Conservation (phyloP, 805 yeast genomes). For the Henningerozyma blattae region DNA sequence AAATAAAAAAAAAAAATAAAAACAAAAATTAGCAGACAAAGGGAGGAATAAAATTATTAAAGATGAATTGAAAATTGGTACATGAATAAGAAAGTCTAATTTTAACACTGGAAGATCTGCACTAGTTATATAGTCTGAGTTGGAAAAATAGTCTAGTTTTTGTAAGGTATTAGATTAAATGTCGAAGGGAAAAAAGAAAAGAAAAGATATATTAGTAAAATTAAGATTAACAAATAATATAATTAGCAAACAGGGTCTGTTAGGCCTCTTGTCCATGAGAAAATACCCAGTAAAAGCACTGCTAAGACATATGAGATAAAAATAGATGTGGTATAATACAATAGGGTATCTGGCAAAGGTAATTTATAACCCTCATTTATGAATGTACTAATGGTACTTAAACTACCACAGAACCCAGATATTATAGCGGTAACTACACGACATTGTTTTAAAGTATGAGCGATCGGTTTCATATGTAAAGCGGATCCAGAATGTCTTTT, state of each 20-base stretch:
- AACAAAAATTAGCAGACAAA: too few species aligned
- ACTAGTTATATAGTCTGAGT: too few species aligned
- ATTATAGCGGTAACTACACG: conserved; percentile 42
- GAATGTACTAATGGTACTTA: conserved; percentile 71
- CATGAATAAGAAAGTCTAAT: too few species aligned
- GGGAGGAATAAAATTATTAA: too few species aligned
- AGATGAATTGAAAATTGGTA: too few species aligned
- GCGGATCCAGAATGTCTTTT: conserved; percentile 13
- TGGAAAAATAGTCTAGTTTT: too few species aligned
- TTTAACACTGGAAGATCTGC: too few species aligned
- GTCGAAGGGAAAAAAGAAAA: too few species aligned
- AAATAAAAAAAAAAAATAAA: too few species aligned
- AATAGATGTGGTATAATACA: conserved; percentile 41
- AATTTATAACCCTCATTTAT: conserved; percentile 47
- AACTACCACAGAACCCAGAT: conserved; percentile 59
- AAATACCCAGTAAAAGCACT: conserved; percentile 57
- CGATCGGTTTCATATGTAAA: conserved; percentile 15
- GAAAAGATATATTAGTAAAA: too few species aligned
- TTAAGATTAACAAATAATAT: too few species aligned
- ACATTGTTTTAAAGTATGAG: conserved; percentile 29
- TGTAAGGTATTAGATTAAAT: too few species aligned
- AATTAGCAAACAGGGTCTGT: conserved; percentile 9
- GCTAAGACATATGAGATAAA: conserved; percentile 34
- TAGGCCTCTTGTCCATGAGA: conserved; percentile 45
- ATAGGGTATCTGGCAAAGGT: conserved; percentile 27